phyloP scores from a whole-genome alignment of 805 yeast genomes.

The Kurtzmaniella cleridarum region DNA sequence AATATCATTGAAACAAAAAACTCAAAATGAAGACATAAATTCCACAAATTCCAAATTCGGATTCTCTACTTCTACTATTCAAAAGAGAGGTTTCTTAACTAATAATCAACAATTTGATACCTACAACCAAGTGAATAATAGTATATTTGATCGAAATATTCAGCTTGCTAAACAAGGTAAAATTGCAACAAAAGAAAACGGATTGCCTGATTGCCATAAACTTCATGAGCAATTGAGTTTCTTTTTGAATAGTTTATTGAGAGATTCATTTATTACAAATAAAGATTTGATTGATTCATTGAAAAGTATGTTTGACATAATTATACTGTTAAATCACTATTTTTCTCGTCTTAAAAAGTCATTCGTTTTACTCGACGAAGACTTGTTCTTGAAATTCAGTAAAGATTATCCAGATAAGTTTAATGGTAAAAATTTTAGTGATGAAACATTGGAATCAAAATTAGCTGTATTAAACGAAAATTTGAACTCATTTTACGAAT shows the following conservation, averaged over 20 bases:
- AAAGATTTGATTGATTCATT: constrained; percentile 44
- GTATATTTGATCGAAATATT: constrained; percentile 19
- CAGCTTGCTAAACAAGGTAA: constrained; percentile 10
- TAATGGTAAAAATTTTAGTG: constrained; percentile 34
- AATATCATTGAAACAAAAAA: neutral
- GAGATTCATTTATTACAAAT: constrained; percentile 63
- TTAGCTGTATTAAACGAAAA: constrained; percentile 35
- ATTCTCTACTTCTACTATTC: neutral
- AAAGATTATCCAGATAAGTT: constrained; percentile 32
- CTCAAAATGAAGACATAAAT: neutral
- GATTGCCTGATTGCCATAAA: neutral
- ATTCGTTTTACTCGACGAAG: constrained; percentile 43
- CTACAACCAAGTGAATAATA: constrained; percentile 10
- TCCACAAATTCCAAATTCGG: neutral
- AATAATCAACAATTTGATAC: neutral
- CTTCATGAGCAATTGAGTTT: constrained; percentile 35
- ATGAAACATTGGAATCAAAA: constrained; percentile 33
- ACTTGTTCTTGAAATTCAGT: constrained; percentile 36
- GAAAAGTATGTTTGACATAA: constrained; percentile 41
- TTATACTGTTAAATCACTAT: constrained; percentile 45
- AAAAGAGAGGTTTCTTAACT: neutral
- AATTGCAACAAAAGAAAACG: constrained; percentile 3
- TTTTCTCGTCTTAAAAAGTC: constrained; percentile 50
- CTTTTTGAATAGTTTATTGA: constrained; percentile 57
- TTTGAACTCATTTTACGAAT: constrained; percentile 37